Base-by-base conservation (phyloP, 495 filamentous ascomycete genomes). In the Monascus purpureus region DNA sequence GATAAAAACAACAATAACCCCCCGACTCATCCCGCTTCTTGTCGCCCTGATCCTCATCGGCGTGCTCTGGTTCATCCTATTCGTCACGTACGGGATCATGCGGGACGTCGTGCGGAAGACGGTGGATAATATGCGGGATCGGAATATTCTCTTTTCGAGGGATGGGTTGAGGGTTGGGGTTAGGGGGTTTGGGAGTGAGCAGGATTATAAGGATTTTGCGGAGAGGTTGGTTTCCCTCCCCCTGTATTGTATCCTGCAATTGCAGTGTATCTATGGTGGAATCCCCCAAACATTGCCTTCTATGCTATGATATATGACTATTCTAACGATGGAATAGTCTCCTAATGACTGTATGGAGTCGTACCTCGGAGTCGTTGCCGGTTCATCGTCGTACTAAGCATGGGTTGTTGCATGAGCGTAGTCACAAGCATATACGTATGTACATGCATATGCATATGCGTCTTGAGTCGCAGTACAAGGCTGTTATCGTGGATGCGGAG, bases 161-260 rank as follows among this genome's bases (percentile, higher is more conserved):
- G 84, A 92, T 38, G 87, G 87, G 9, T 59, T 88, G 61, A 79
- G 74, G 45, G 81, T 95, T 25, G 73, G 74, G 13, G 75, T 93
- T 29, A 80, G 79, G 61, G 70, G 88, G 37, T 43, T 85, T 16
- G 61, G 65, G 31, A 69, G 72, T 37, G 87, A 93, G 68, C n/a
- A n/a, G n/a, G 69, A 70, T 14, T 87, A 92, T 56, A 72, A 79
- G 46, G 85, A 88, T 57, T 65, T 58, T 44, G 90, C 80, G 14
- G 84, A 93, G 63, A 80, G 73, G 59, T 80, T 34, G 23, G 48
- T 49, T 35, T 40, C 13, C 27, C 16, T 23, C 31, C 17, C 14
- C 23, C 28, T 31, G 13, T 19, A 8, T 15, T 27, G 2, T 13
- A 25, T 17, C 41, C 14, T 34, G 13, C 25, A 11, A 11, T 29